phyloP scores from a whole-genome alignment of 805 yeast species.

The Candida sakaeoensis region DNA sequence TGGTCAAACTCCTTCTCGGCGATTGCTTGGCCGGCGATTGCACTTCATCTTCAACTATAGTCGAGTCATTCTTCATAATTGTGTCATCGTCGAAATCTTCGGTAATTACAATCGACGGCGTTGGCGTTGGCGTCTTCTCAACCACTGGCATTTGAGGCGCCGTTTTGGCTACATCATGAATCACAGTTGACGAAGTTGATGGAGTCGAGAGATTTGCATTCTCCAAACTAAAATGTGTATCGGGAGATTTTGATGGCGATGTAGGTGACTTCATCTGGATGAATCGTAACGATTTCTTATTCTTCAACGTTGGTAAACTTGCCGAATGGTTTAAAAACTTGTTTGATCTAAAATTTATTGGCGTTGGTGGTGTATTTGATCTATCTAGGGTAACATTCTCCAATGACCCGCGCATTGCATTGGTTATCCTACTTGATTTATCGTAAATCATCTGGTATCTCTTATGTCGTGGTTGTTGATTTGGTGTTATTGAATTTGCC shows the following conservation, averaged over 20 bases:
- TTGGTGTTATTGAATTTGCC: constrained; percentile 20
- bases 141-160: background rate
- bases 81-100: background rate
- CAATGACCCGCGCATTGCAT: constrained; percentile 35
- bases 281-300: constrained; percentile 5
- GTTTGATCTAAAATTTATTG: background rate
- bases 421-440: constrained; percentile 40
- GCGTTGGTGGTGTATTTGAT: constrained; percentile 10
- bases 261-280: background rate
- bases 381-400: constrained; percentile 5
- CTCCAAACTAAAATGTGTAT: constrained; percentile 3
- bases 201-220: background rate
- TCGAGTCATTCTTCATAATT: background rate
- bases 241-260: constrained; percentile 2
- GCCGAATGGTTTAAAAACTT: constrained; percentile 10
- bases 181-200: background rate
- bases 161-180: background rate
- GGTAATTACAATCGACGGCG: constrained; percentile 8
- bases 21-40: background rate
- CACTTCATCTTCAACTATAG: background rate
- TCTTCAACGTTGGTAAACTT: constrained; percentile 9
- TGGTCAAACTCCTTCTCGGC: constrained; percentile 8
- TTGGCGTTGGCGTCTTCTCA: constrained; percentile 2
- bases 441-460: constrained; percentile 45
- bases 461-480: constrained; percentile 22